These are phyloP conservation scores for Dictyostelium intermedium DNA, from an alignment of 78 protist species.

Conservation along the genomic window DNA sequence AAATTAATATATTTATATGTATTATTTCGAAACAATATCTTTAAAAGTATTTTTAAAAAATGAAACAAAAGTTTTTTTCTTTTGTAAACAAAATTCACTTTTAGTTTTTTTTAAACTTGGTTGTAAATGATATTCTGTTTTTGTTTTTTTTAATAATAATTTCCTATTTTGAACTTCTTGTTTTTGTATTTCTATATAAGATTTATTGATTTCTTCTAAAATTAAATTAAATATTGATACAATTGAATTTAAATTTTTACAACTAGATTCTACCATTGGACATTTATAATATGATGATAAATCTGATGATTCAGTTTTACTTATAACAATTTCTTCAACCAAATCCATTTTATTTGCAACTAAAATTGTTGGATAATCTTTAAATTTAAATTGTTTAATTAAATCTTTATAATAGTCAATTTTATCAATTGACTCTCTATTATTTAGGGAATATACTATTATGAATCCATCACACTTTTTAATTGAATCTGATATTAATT, in stretches of 20 bases:
- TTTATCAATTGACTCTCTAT: slow-evolving; percentile 1
- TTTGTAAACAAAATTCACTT: background rate
- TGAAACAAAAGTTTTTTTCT: background rate
- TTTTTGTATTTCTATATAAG: background rate
- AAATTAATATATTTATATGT: background rate
- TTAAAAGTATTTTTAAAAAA: background rate
- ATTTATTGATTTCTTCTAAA: background rate
- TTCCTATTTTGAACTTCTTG: background rate
- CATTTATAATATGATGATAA: background rate
- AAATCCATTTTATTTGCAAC: slow-evolving; percentile 3
- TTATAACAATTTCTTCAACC: background rate
- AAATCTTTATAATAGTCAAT: slow-evolving; percentile 7
- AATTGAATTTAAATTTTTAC: background rate
- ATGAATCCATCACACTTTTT: background rate
- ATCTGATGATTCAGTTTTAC: background rate
- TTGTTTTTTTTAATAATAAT: background rate
- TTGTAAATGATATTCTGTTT: background rate
- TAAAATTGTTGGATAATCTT: background rate
- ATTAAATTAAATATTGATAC: background rate
- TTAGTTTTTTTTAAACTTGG: background rate
- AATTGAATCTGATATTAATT: background rate
- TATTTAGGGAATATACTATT: background rate
- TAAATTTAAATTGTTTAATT: background rate
- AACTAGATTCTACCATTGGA: background rate
- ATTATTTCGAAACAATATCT: background rate